A percentile compares a stretch with the other conserved stretches of the same genome.
Evolutionary conservation across 2,329 filamentous ascomycete genomes (phyloP).

Genomic region (Truncatella angustata): DNA sequence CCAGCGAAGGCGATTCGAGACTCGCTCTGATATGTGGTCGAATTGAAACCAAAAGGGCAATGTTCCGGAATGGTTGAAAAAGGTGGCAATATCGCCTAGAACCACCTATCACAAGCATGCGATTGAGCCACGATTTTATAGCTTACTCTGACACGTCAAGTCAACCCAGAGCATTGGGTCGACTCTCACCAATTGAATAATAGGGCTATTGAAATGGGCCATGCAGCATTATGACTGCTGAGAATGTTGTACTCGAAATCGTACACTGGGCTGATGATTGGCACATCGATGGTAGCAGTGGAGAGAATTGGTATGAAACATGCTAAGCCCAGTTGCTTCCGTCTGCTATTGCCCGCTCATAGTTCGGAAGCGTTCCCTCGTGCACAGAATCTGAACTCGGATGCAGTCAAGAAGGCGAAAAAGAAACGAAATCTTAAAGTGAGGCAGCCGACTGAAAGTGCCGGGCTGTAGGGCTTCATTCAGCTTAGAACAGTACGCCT

Average conservation of each 20-base stretch:
- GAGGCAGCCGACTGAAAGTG: neutral
- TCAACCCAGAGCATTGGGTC: slow-evolving; percentile 9
- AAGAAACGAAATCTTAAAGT: too few relatives aligned
- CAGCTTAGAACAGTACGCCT: neutral
- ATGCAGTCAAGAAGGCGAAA: neutral
- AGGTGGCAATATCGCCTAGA: neutral
- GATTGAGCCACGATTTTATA: neutral
- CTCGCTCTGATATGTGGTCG: neutral
- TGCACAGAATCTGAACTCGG: neutral
- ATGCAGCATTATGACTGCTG: neutral
- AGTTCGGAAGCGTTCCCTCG: neutral
- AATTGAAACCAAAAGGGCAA: neutral
- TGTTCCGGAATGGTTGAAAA: neutral
- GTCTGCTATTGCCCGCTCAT: neutral
- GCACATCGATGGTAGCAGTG: too few relatives aligned
- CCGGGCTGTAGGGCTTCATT: neutral
- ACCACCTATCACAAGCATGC: neutral
- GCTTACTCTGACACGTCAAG: slow-evolving; percentile 4
- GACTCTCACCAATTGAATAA: neutral
- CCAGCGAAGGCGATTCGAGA: neutral
- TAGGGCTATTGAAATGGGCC: neutral
- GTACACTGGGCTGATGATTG: too few relatives aligned
- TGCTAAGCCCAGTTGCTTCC: neutral
- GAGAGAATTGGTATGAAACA: neutral
- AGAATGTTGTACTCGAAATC: too few relatives aligned